A percentile compares a stretch with the other conserved stretches of the same genome.
Evolutionary conservation across 257 asterid species (phyloP).

Genomic region (Marsdenia floribunda): DNA sequence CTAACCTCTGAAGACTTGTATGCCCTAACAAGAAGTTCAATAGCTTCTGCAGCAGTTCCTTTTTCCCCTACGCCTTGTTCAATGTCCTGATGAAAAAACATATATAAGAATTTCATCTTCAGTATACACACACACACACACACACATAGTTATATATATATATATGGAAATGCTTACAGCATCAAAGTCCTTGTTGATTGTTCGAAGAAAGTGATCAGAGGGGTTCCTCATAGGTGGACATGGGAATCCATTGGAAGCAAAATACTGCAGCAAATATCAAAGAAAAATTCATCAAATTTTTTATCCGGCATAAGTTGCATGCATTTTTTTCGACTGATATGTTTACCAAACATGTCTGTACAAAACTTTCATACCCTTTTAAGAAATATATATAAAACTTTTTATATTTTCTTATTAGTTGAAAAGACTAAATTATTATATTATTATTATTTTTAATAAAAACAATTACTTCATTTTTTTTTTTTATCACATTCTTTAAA

Average conservation of each 20-base stretch:
- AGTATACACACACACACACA: neutral
- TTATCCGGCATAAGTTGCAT: neutral
- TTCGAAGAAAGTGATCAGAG: conserved; percentile 55
- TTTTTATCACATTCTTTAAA: too few relatives aligned
- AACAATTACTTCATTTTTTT: too few relatives aligned
- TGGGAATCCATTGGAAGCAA: conserved; percentile 46
- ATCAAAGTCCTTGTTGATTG: conserved; percentile 61
- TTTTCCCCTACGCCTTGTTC: conserved; percentile 43
- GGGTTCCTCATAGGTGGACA: conserved; percentile 58
- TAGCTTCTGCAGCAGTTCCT: conserved; percentile 32
- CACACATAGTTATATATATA: too few relatives aligned
- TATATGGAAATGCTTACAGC: conserved; percentile 21
- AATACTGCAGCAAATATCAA: conserved; percentile 28
- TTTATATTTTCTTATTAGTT: too few relatives aligned
- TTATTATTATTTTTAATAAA: too few relatives aligned
- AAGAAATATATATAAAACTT: too few relatives aligned
- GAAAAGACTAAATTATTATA: too few relatives aligned
- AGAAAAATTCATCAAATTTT: neutral
- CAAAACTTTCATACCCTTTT: too few relatives aligned
- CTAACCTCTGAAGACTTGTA: conserved; percentile 37
- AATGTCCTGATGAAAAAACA: conserved; percentile 32
- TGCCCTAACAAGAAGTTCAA: conserved; percentile 36
- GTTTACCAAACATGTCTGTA: too few relatives aligned
- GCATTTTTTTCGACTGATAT: too few relatives aligned
- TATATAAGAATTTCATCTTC: neutral